Conservation (phyloP, 139 green algal genomes). For the Tetradesmus obliquus region DNA sequence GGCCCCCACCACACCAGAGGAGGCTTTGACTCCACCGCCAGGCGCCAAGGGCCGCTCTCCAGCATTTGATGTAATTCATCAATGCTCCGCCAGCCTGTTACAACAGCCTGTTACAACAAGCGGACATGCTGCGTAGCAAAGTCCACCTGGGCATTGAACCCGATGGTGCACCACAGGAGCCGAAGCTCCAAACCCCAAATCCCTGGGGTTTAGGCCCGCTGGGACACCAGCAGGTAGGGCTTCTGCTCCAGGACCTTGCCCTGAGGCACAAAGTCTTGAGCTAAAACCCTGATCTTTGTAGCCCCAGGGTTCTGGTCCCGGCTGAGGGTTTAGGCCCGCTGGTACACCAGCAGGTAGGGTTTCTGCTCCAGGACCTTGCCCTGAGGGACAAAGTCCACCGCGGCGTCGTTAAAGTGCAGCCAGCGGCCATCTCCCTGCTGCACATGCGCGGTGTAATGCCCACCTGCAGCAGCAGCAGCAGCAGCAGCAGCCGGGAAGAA, state of each 20-base stretch:
- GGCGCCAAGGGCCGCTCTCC: too few relatives aligned
- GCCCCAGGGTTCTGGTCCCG: background rate
- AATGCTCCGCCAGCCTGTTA: too few relatives aligned
- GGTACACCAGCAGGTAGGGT: constrained; percentile 86
- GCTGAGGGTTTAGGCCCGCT: constrained; percentile 49
- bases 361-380: constrained; percentile 64
- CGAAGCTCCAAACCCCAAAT: background rate
- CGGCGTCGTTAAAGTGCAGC: constrained; percentile 83
- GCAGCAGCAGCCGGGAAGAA: background rate
- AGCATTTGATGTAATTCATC: too few relatives aligned
- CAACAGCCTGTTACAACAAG: too few relatives aligned
- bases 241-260: background rate
- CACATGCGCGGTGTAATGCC: constrained; percentile 90
- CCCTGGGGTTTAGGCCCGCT: too few relatives aligned
- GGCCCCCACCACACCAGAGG: too few relatives aligned
- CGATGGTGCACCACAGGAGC: too few relatives aligned
- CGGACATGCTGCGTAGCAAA: too few relatives aligned
- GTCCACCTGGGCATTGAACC: too few relatives aligned
- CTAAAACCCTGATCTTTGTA: background rate
- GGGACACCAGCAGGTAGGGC: background rate
- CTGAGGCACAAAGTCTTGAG: constrained; percentile 47
- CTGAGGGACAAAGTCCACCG: constrained; percentile 63
- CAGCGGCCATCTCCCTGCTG: constrained; percentile 74
- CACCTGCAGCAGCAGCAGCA: constrained; percentile 50
- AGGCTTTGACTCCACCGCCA: too few relatives aligned